phyloP scores from a whole-genome alignment of 1,139 yeast species.

The Lodderomyces margitis region DNA sequence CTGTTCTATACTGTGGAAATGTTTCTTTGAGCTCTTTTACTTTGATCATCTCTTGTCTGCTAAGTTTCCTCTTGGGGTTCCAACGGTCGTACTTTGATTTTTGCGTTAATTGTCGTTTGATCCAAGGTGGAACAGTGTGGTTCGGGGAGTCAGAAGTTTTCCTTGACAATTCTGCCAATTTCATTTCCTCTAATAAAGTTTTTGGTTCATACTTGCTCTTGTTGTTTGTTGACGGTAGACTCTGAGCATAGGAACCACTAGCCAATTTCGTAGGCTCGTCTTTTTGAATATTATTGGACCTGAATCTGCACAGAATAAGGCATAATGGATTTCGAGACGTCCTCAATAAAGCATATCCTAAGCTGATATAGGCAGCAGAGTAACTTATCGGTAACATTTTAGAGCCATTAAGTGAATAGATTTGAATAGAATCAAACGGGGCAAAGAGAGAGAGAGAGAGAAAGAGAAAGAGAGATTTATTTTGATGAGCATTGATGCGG shows the following conservation, averaged over 20 bases:
- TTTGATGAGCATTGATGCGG: too few relatives aligned
- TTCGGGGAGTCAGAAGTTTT: not conserved
- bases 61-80: constrained; percentile 68
- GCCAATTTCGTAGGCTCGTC: too few relatives aligned
- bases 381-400: not conserved
- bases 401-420: not conserved
- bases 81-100: constrained; percentile 61
- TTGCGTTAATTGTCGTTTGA: constrained; percentile 61
- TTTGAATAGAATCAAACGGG: too few relatives aligned
- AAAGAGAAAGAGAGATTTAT: too few relatives aligned
- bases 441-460: too few relatives aligned
- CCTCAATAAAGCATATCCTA: not conserved
- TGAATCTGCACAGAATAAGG: not conserved
- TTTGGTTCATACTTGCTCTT: constrained; percentile 18
- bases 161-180: constrained; percentile 5
- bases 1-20: constrained; percentile 59
- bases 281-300: not conserved
- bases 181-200: constrained; percentile 12
- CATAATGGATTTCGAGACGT: not conserved
- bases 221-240: constrained; percentile 12
- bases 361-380: not conserved
- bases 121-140: constrained; percentile 47
- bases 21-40: constrained; percentile 54
- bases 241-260: constrained; percentile 6
- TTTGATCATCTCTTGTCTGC: constrained; percentile 69